Percentiles rank a stretch among this genome's conserved stretches.
phyloP scores from a whole-genome alignment of 345 rosid genomes.

The Moricandia moricandioides region DNA sequence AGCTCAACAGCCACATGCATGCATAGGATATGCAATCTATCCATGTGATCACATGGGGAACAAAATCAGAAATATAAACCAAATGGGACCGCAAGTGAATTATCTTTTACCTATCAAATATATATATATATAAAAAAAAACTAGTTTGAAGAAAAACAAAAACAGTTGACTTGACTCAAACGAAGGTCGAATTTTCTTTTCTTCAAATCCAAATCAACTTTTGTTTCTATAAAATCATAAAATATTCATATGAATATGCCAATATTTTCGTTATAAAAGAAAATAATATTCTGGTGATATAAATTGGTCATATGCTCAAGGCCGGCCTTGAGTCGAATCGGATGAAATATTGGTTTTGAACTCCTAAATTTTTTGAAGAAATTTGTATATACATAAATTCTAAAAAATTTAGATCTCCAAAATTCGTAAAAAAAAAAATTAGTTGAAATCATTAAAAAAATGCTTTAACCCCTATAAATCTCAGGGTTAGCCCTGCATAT shows the following conservation, averaged over 20 bases:
- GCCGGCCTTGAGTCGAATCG: too few species aligned
- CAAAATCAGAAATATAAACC: background rate
- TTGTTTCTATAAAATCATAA: background rate
- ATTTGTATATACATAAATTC: too few species aligned
- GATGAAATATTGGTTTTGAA: too few species aligned
- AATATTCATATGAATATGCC: background rate
- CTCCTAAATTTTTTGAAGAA: too few species aligned
- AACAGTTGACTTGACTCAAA: conserved; percentile 18
- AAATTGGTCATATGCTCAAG: background rate
- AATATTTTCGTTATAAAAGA: background rate
- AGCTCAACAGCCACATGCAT: background rate
- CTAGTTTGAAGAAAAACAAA: conserved; percentile 19
- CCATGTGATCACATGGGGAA: conserved; percentile 39
- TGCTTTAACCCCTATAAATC: too few species aligned
- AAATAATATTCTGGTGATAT: background rate
- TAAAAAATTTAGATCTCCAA: too few species aligned
- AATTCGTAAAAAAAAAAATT: too few species aligned
- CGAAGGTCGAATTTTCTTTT: background rate
- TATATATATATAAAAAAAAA: too few species aligned
- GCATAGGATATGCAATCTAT: conserved; percentile 1
- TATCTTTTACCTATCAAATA: background rate
- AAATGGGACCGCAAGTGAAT: conserved; percentile 25
- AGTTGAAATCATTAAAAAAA: too few species aligned
- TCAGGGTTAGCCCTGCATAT: too few species aligned
- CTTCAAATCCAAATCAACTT: background rate